A percentile compares a stretch with the other conserved stretches of the same genome.
Evolutionary conservation across 495 filamentous ascomycete genomes (phyloP).

Genomic region (Baudoinia panamericana): DNA sequence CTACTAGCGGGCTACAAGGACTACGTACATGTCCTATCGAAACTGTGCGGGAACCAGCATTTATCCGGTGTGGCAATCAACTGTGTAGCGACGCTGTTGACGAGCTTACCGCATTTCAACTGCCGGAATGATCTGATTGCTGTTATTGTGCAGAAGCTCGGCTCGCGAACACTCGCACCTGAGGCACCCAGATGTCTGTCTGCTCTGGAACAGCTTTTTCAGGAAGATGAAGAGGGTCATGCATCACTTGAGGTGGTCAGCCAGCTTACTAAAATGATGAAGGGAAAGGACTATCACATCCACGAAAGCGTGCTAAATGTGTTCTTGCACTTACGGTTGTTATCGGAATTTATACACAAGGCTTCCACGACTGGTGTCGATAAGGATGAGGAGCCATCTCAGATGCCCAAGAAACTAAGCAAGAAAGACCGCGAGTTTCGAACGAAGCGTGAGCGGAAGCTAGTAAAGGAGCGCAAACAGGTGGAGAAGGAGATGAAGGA

Average conservation of each 20-base stretch:
- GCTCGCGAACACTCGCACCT: conserved; percentile 49
- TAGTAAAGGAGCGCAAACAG: conserved; percentile 66
- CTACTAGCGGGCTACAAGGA: conserved; percentile 66
- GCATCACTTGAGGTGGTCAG: conserved; percentile 77
- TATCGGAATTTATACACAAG: conserved; percentile 75
- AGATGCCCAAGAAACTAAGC: conserved; percentile 43
- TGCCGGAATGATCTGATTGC: conserved; percentile 75
- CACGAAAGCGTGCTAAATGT: conserved; percentile 79
- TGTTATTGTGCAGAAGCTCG: conserved; percentile 73
- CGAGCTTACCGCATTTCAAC: conserved; percentile 87
- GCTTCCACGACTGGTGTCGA: conserved; percentile 64
- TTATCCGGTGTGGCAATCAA: conserved; percentile 51
- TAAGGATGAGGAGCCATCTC: conserved; percentile 26
- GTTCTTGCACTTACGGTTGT: conserved; percentile 77
- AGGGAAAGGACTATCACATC: conserved; percentile 60
- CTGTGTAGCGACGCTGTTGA: conserved; percentile 68
- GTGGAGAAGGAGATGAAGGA: conserved; percentile 88
- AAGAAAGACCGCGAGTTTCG: conserved; percentile 65
- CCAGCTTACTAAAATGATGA: conserved; percentile 88
- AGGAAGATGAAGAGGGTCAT: conserved; percentile 75
- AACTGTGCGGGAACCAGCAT: conserved; percentile 40
- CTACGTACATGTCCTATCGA: conserved; percentile 63
- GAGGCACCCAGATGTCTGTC: conserved; percentile 68
- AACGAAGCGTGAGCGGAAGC: conserved; percentile 60
- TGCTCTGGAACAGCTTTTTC: conserved; percentile 68